phyloP scores from a whole-genome alignment of 495 filamentous ascomycete genomes.

The Aspergillus funiculosus region DNA sequence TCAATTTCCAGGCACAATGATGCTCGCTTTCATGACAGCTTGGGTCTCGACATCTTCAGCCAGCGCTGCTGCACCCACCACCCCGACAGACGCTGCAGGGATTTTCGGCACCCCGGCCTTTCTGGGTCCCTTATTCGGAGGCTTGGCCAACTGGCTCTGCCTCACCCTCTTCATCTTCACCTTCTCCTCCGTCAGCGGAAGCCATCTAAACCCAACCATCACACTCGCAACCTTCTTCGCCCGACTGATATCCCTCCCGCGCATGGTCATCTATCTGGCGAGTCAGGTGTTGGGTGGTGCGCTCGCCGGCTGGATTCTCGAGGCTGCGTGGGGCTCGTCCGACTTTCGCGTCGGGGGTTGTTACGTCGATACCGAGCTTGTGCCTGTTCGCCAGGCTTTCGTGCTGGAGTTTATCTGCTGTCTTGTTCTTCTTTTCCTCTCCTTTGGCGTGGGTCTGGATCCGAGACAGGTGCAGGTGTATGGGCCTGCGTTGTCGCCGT shows the following conservation, averaged over 20 bases:
- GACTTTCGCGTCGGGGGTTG: conserved; percentile 36
- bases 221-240: conserved; percentile 47
- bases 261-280: conserved; percentile 41
- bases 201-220: conserved; percentile 49
- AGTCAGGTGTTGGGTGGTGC: conserved; percentile 41
- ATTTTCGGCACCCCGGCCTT: conserved; percentile 26
- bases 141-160: conserved; percentile 42
- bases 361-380: conserved; percentile 24
- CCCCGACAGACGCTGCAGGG: conserved; percentile 18
- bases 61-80: conserved; percentile 11
- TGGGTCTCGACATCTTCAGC: conserved; percentile 22
- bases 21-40: conserved; percentile 25
- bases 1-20: conserved; percentile 19
- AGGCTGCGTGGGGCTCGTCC: conserved; percentile 18
- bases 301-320: conserved; percentile 35
- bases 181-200: conserved; percentile 45
- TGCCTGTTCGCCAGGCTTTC: conserved; percentile 30
- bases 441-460: conserved; percentile 52
- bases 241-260: conserved; percentile 43
- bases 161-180: conserved; percentile 48
- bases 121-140: conserved; percentile 29
- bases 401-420: conserved; percentile 42
- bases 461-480: conserved; percentile 48
- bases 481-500: conserved; percentile 45
- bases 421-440: conserved; percentile 36